A percentile compares a stretch with the other conserved stretches of the same genome.
Conservation (phyloP, 2,329 filamentous ascomycete genomes). For the Pseudogymnoascus sp. region DNA sequence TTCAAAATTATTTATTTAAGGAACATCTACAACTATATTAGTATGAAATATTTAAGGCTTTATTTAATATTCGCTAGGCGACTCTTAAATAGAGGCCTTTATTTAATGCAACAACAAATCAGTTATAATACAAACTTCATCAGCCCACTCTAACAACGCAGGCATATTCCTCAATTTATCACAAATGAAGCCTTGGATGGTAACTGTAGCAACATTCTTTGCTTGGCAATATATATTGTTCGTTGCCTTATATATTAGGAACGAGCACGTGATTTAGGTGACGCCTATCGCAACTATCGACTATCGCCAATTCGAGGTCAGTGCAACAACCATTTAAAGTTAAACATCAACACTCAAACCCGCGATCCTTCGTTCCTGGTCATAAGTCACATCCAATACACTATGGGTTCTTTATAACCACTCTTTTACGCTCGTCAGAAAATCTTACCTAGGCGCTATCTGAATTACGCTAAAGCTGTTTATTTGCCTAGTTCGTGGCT, state of each 20-base stretch:
- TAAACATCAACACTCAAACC: background rate
- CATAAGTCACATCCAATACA: background rate
- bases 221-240: background rate
- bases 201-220: constrained; percentile 2
- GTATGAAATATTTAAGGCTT: background rate
- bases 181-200: background rate
- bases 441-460: background rate
- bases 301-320: constrained; percentile 2
- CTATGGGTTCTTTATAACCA: background rate
- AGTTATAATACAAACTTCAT: background rate
- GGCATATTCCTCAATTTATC: background rate
- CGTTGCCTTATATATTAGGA: background rate
- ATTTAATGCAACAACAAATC: background rate
- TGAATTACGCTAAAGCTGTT: background rate
- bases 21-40: too few relatives aligned
- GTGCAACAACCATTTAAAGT: background rate
- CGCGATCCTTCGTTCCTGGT: background rate
- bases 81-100: background rate
- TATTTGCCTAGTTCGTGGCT: background rate
- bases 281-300: background rate
- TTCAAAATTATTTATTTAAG: too few relatives aligned
- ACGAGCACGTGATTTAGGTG: background rate
- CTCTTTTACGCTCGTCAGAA: background rate
- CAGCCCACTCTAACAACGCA: background rate
- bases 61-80: background rate